Base-by-base conservation (phyloP, 495 filamentous ascomycete genomes). In the Aspergillus ostianus region DNA sequence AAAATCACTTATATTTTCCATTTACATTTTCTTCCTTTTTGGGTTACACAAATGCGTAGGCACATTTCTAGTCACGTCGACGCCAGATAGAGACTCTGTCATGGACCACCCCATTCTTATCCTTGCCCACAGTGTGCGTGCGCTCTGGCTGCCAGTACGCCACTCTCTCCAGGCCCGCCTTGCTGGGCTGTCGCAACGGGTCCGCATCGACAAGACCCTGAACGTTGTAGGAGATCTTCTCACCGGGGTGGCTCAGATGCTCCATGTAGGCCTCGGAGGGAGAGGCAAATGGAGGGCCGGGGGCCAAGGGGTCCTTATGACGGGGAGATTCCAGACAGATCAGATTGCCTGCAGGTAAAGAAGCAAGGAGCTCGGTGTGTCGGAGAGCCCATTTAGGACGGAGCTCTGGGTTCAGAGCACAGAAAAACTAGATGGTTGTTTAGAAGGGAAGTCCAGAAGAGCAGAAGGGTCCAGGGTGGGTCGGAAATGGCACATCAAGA, bases 301-400 rank as follows among this genome's bases (percentile, higher is more conserved):
- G 76, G 18, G 77, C 76, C 30, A 72, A 77, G 4, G 85, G 77
- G 32, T 82, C 71, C 71, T 93, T 93, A 61, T 81, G 80, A 17
- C 87, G 83, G 0, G 91, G 91, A 71, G 89, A 96, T 73, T 96
- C 91, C 51, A 94, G 73, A 66, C 92, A 94, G 47, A 94, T 81
- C 50, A 96, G 74, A 32, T 79, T 72, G 19, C 88, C 85, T n/a
- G 71, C 71, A 7, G 72, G 73, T 13, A 76, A 72, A 6, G 81
- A 80, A 53, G 81, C 73, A 29, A 93, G 79, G 20, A 94, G 81
- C 57, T 88, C 73, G 4, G 76, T 74, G 74, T 90, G 85, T 21
- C 86, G 80, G 13, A 78, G 74, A 10, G 88, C 85, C 91, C 90
- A 96, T n/a, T 73, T 65, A 4, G 87, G 82, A 15, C 91, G 84